Base-by-base conservation (phyloP, 2,329 filamentous ascomycete genomes). In the Fusarium udum region DNA sequence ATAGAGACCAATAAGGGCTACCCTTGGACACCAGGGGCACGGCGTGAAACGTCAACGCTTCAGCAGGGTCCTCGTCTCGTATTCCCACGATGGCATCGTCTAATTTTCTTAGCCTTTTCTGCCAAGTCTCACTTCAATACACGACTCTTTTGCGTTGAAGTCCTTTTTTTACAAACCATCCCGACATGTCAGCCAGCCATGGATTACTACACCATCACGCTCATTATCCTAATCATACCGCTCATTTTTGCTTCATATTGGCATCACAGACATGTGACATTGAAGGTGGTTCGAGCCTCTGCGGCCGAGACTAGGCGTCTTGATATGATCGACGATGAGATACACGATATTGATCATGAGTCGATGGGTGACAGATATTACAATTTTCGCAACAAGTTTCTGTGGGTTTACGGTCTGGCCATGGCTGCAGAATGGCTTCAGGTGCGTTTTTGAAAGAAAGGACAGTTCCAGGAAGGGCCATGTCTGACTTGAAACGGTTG, bases 401-500 rank as follows among this genome's bases (percentile, higher is more conserved):
- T 61, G 3, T 37, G 24, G 59, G 49, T 22, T 16, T 57, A 57
- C 0, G n/a, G 49, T 2, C 37, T 61, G 1, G 16, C 26, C 0
- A 57, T 61, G 37, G 31, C 59, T 15, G 59, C 37, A 22, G 59
- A 61, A 32, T 61, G 59, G 49, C 37, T 61, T 0, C 59, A 61
- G 59, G 59, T 61, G 48, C 14, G 58, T 51, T 34, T 32, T 7
- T 2, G 0, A 2, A 31, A 4, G 2, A 2, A 8, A 11, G 12
- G 7, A 1, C 2, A 22, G 6, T 6, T 4, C 0, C 4, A 7
- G n/a, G n/a, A n/a, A n/a, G n/a, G n/a, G n/a, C n/a, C n/a, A n/a
- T n/a, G n/a, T n/a, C n/a, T n/a, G n/a, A 61, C 24, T 16, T 39
- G 0, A 3, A 12, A 12, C 3, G 2, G 18, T 12, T 3, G 4